Evolutionary conservation across 108 stramenopile genomes (phyloP), one percentile per base, ranked within the genome.

Genomic region (Stephanodiscus triporus): DNA sequence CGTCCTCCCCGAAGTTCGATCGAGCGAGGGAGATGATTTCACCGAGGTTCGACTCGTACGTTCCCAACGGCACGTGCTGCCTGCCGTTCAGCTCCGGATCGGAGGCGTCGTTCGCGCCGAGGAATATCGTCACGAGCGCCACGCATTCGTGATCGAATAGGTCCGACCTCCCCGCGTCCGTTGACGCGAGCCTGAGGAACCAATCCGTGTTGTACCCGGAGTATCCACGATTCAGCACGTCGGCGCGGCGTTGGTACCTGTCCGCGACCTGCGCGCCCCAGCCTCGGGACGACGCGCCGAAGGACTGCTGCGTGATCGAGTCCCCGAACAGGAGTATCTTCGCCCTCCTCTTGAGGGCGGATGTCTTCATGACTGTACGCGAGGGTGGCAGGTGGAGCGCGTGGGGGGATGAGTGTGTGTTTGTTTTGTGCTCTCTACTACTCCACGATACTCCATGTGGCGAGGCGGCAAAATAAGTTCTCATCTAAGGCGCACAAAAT

Each of bases 41-140:
- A 6, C 22, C 20, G 0, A 92, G 43, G 61, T 92, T 92, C 27
- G 78, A 48, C 29, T 51, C 63, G 66, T 86, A 92, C 22, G 73
- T 66, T 14, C 81, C 77, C 27, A 81, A 22, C 2, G 87, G 85
- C 13, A 92, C 87, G 79, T 92, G 87, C 53, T 89, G 88, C 24
- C 76, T 63, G 36, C 68, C 85, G 30, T 84, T 83, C 26, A 47
- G 11, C 7, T n/a, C 49, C 13, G 84, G 82, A n/a, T 89, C 53
- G 17, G 79, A 69, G 0, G 87, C 85, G 75, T 92, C 91, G 61
- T 91, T 91, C 53, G 90, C 90, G 38, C 90, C 90, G 54, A 91
- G 86, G 62, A 91, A 91, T 13, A 91, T 83, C 13, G 90, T 91
- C 8, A 72, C 72, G 13, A 80, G 64, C 45, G 60, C 50, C 30